phyloP scores from a whole-genome alignment of 352 stramenopile species.

The Pythium vanterpoolii region DNA sequence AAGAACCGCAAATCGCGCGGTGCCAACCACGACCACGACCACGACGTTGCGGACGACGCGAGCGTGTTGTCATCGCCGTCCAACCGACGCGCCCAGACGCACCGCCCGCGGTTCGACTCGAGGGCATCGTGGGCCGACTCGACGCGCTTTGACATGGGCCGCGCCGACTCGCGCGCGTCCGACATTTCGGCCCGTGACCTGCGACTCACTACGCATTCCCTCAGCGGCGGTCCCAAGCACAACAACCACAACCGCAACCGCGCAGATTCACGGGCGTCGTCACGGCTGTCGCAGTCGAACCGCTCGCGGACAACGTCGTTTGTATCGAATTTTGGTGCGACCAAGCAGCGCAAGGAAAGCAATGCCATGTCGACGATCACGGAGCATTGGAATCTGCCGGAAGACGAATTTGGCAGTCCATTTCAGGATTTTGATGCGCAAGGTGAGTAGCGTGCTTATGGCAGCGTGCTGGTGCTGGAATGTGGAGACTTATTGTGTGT shows the following conservation, averaged over 20 bases:
- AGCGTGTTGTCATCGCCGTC: constrained; percentile 55
- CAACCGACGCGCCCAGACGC: constrained; percentile 25
- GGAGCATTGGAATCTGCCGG: constrained; percentile 81
- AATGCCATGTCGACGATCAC: constrained; percentile 82
- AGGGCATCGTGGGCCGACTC: constrained; percentile 83
- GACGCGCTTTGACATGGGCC: constrained; percentile 83
- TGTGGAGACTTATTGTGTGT: background rate
- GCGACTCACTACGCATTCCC: constrained; percentile 54
- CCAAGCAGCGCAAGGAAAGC: constrained; percentile 62
- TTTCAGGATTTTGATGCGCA: constrained; percentile 81
- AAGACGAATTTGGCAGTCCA: constrained; percentile 75
- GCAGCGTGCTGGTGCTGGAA: background rate
- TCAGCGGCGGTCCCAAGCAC: constrained; percentile 31
- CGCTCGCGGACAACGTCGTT: constrained; percentile 60
- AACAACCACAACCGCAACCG: constrained; percentile 33
- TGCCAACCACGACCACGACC: too few species aligned
- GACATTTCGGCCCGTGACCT: constrained; percentile 67
- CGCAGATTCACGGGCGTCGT: constrained; percentile 62
- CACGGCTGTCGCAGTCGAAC: constrained; percentile 48
- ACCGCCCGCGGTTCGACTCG: constrained; percentile 77
- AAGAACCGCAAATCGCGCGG: background rate
- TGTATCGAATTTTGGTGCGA: constrained; percentile 77
- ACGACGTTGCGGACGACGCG: constrained; percentile 53
- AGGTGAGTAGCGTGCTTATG: constrained; percentile 27
- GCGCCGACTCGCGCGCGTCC: constrained; percentile 74